These are phyloP conservation scores for Barnettozyma siamensis DNA, from an alignment of 805 yeast genomes.

Conservation along the genomic window DNA sequence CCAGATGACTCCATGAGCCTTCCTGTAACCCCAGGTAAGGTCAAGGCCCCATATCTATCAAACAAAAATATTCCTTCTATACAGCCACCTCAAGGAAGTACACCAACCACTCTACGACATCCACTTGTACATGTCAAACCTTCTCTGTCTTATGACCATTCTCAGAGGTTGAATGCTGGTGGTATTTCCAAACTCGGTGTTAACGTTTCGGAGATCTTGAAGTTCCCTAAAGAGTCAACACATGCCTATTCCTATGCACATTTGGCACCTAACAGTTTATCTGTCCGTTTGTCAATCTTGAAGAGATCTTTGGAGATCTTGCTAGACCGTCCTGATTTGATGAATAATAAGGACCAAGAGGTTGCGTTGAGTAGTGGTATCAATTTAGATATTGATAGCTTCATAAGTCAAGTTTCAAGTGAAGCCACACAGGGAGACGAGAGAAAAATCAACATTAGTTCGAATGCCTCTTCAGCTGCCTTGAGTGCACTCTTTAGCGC, in stretches of 20 bases:
- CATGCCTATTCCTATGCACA: constrained; percentile 85
- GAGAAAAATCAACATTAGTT: constrained; percentile 23
- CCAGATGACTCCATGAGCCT: not conserved
- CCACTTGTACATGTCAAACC: constrained; percentile 8
- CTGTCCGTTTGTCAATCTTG: constrained; percentile 66
- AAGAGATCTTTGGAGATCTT: constrained; percentile 73
- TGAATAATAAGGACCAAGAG: constrained; percentile 5
- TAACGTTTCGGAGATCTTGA: constrained; percentile 40
- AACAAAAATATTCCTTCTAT: too few species aligned
- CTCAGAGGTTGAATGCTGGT: constrained; percentile 12
- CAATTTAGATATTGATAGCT: constrained; percentile 23
- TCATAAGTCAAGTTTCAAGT: constrained; percentile 18
- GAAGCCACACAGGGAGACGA: constrained; percentile 7
- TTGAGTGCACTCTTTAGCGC: constrained; percentile 29
- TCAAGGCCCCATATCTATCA: not conserved
- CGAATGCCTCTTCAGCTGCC: constrained; percentile 38
- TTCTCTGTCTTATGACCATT: constrained; percentile 1
- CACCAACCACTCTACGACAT: not conserved
- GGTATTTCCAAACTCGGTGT: constrained; percentile 26
- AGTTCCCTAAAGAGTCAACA: constrained; percentile 72
- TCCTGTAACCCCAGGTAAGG: not conserved
- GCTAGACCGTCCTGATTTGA: constrained; percentile 29
- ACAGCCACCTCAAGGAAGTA: not conserved
- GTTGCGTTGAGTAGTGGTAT: constrained; percentile 9
- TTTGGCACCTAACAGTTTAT: constrained; percentile 72